Conservation (phyloP, 2,329 filamentous ascomycete genomes). For the Sporothrix brunneoviolacea region DNA sequence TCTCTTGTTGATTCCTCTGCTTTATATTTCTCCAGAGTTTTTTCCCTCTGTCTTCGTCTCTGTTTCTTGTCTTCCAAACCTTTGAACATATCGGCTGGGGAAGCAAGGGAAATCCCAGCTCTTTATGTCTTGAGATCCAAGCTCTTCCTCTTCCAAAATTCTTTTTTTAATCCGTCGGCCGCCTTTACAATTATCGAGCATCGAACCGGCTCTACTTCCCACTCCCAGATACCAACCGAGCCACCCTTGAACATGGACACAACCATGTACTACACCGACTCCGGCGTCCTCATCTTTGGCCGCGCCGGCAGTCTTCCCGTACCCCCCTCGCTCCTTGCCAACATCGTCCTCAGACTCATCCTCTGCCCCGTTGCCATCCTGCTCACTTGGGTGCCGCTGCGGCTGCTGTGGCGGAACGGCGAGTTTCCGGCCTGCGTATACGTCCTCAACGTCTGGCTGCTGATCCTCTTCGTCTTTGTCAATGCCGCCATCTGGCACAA, state of each 20-base stretch:
- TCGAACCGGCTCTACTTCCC: not conserved
- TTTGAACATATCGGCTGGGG: no score
- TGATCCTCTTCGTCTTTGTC: conserved; percentile 43
- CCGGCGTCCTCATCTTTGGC: conserved; percentile 12
- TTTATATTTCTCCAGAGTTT: no score
- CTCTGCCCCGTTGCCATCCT: conserved; percentile 39
- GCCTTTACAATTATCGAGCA: no score
- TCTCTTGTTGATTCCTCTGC: no score
- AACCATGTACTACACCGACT: not conserved
- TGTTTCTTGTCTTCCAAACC: no score
- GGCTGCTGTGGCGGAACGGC: conserved; percentile 43
- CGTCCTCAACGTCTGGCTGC: conserved; percentile 37
- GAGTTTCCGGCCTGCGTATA: conserved; percentile 48
- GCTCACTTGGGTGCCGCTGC: conserved; percentile 44
- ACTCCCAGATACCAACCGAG: no score
- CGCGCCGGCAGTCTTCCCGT: conserved; percentile 6
- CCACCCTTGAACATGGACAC: not conserved
- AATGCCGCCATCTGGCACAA: conserved; percentile 48
- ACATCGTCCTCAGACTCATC: conserved; percentile 43
- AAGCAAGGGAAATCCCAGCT: no score
- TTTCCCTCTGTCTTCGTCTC: no score
- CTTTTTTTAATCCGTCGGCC: no score
- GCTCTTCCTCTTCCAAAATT: no score
- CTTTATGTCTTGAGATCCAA: no score
- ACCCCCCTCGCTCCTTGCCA: conserved; percentile 28